Conservation (phyloP, 1,139 yeast species). For the Lodderomyces oxycetoniae region DNA sequence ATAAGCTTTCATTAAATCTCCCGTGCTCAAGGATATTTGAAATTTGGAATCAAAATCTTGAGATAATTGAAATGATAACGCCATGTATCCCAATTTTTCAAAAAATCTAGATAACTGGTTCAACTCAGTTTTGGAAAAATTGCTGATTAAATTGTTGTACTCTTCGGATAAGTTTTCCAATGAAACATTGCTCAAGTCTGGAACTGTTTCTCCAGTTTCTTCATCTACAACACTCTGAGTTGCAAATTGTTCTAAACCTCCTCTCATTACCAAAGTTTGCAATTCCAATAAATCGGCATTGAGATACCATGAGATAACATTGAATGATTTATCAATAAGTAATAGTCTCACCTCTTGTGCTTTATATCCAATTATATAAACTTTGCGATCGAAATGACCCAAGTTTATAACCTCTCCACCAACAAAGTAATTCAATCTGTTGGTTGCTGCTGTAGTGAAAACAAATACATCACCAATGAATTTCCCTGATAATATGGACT, state of each 20-base stretch:
- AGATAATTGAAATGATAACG: constrained; percentile 77
- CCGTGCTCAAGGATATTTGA: constrained; percentile 58
- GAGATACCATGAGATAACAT: constrained; percentile 75
- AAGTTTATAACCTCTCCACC: constrained; percentile 91
- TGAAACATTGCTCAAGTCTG: constrained; percentile 55
- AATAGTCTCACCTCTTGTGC: constrained; percentile 82
- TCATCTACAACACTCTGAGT: constrained; percentile 29
- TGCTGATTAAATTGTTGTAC: constrained; percentile 35
- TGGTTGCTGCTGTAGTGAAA: constrained; percentile 74
- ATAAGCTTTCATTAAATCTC: constrained; percentile 67
- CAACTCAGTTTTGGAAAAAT: constrained; percentile 63
- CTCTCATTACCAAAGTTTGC: constrained; percentile 92
- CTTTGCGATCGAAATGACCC: constrained; percentile 87
- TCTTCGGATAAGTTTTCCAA: constrained; percentile 59
- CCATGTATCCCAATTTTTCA: constrained; percentile 84
- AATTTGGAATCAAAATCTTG: constrained; percentile 84
- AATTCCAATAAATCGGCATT: constrained; percentile 86
- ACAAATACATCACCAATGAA: constrained; percentile 98
- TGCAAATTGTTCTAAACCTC: constrained; percentile 62
- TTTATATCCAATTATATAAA: constrained; percentile 83
- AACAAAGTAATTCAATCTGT: constrained; percentile 88
- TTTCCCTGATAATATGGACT: constrained; percentile 78
- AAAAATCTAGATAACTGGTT: constrained; percentile 85
- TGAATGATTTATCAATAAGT: constrained; percentile 84
- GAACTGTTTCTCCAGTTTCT: constrained; percentile 36